A percentile compares a stretch with the other conserved stretches of the same genome.
These are phyloP conservation scores for Phtheirospermum japonicum DNA, from an alignment of 257 asterid genomes.

Conservation along the genomic window DNA sequence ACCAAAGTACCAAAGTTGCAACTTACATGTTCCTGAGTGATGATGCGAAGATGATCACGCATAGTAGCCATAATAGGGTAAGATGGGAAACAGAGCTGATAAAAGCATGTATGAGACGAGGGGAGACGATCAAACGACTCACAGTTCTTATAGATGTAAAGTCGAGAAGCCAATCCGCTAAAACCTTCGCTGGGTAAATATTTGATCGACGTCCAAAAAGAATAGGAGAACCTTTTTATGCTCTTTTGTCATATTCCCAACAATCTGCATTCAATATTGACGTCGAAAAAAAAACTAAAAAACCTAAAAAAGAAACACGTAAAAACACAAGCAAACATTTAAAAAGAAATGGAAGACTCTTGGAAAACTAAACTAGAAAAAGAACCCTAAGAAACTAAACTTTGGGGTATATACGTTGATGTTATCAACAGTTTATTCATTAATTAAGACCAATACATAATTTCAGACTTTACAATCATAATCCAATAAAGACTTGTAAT, in stretches of 20 bases:
- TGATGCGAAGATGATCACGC: constrained; percentile 59
- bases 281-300: too few species aligned
- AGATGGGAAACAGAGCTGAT: constrained; percentile 75
- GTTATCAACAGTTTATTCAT: too few species aligned
- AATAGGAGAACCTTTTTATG: constrained; percentile 81
- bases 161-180: constrained; percentile 78
- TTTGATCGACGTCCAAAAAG: constrained; percentile 96
- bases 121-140: constrained; percentile 74
- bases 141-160: constrained; percentile 53
- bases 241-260: constrained; percentile 68
- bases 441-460: too few species aligned
- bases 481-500: too few species aligned
- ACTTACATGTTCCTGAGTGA: too few species aligned
- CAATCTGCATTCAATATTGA: constrained; percentile 44
- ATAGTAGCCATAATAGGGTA: constrained; percentile 49
- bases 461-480: too few species aligned
- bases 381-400: too few species aligned
- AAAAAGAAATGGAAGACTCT: too few species aligned
- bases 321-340: too few species aligned
- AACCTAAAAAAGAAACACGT: too few species aligned
- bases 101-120: constrained; percentile 93
- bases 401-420: too few species aligned
- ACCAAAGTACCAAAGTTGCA: constrained; percentile 94
- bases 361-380: too few species aligned
- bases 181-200: constrained; percentile 87